Base-by-base conservation (phyloP, 106 monocot species). In the Dactylorhiza incarnata region DNA sequence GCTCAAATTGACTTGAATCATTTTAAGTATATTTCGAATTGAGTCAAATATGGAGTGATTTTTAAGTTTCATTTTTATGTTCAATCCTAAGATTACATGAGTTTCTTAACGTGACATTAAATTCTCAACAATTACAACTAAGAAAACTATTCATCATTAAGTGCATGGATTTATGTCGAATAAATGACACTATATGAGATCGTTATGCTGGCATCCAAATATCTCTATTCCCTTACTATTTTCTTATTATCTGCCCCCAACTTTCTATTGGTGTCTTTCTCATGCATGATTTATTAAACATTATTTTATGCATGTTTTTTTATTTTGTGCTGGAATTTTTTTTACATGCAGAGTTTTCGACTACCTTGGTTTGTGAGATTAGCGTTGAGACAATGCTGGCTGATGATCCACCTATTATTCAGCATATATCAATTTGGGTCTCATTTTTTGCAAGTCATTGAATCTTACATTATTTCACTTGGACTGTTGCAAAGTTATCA, bases 381-480 rank as follows among this genome's bases (percentile, higher is more conserved):
- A 23, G 67, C 79, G 10, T 75, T 87, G 52, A 82, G 81, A 50
- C 44, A 90, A 14, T 80, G 68, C 56, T 95, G 86, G 89, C 77
- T 49, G 75, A 62, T 89, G 16, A 71, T 93, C 73, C 93, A 93
- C 82, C 72, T 89, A 16, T 1, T 78, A 23, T 74, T 90, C 37
- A 76, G 71, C 55, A 51, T 87, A 45, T 68, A 82, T 66, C 85
- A 87, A 80, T 45, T 72, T 45, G 81, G 76, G 72, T 81, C 83
- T 44, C 25, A 79, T 80, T 47, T 85, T 73, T 62, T 82, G 49
- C 72, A 85, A 48, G 67, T 68, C 49, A 44, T 89, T 5, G 20
- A 45, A 14, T 87, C 50, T 74, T 90, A 81, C 66, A 72, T 90
- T 43, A 87, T 93, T 63, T 87, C 95, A 73, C 74, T 48, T 68